Evolutionary conservation across 106 monocot genomes (phyloP).

Genomic region (Dioscorea dumetorum): DNA sequence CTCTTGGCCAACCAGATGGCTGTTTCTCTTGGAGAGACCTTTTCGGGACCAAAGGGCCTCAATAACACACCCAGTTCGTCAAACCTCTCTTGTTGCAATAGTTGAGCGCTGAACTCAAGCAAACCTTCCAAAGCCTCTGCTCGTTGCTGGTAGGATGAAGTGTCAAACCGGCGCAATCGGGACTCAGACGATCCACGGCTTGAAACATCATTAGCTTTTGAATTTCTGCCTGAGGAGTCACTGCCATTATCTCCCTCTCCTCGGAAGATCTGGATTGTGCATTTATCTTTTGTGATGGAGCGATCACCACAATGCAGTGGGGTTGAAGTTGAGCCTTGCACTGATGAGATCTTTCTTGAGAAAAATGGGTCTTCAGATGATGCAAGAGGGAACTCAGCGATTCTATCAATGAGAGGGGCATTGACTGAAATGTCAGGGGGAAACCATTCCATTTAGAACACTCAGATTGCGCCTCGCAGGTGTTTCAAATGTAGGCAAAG

Average conservation of each 20-base stretch:
- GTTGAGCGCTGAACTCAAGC: slow-evolving; percentile 70
- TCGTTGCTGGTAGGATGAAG: slow-evolving; percentile 68
- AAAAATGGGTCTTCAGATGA: slow-evolving; percentile 67
- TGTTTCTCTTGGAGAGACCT: slow-evolving; percentile 79
- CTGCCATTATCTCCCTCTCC: slow-evolving; percentile 43
- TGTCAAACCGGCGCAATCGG: slow-evolving; percentile 46
- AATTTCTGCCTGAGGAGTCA: slow-evolving; percentile 44
- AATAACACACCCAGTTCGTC: slow-evolving; percentile 62
- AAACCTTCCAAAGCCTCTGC: slow-evolving; percentile 77
- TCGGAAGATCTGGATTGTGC: slow-evolving; percentile 65
- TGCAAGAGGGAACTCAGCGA: slow-evolving; percentile 81
- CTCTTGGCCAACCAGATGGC: slow-evolving; percentile 88
- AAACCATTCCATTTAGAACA: slow-evolving; percentile 45
- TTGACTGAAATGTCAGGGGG: slow-evolving; percentile 93
- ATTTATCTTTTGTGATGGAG: slow-evolving; percentile 93
- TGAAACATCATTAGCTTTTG: slow-evolving; percentile 34
- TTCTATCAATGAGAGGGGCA: slow-evolving; percentile 79
- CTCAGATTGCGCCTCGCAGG: slow-evolving; percentile 24
- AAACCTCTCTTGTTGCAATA: slow-evolving; percentile 66
- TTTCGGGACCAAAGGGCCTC: slow-evolving; percentile 71
- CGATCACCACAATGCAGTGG: slow-evolving; percentile 40
- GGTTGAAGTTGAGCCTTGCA: slow-evolving; percentile 36
- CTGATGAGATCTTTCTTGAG: slow-evolving; percentile 24
- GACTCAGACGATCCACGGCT: slow-evolving; percentile 59
- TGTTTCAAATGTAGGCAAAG: slow-evolving; percentile 41